Percentiles rank a stretch among this genome's conserved stretches.
phyloP scores from a whole-genome alignment of 2,329 filamentous ascomycete genomes.

The Ascocoryne sarcoides region DNA sequence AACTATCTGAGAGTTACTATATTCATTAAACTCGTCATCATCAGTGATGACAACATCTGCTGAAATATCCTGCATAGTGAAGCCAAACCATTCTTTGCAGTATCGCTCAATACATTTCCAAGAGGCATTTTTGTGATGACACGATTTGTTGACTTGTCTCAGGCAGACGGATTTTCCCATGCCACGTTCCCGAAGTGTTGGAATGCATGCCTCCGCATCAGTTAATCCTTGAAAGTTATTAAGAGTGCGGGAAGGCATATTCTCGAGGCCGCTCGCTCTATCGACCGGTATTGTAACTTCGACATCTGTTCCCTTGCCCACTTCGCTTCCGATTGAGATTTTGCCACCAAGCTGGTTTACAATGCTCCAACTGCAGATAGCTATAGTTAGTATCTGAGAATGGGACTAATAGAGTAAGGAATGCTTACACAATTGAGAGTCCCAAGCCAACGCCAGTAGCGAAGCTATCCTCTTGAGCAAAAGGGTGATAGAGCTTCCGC shows the following conservation, averaged over 20 bases:
- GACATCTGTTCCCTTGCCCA: constrained; percentile 45
- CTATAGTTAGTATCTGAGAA: too few species aligned
- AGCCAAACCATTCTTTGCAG: constrained; percentile 24
- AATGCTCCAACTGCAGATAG: constrained; percentile 32
- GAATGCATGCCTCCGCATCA: constrained; percentile 14
- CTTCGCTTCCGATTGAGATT: constrained; percentile 48
- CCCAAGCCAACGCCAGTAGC: constrained; percentile 53
- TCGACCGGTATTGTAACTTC: constrained; percentile 36
- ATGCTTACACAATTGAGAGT: constrained; percentile 50
- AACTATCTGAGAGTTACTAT: constrained; percentile 4
- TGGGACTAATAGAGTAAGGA: too few species aligned
- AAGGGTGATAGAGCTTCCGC: constrained; percentile 49
- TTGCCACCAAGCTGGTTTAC: constrained; percentile 50
- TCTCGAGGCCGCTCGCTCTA: neutral
- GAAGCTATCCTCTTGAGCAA: constrained; percentile 52
- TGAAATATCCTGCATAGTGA: constrained; percentile 7
- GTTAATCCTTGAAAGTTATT: constrained; percentile 1
- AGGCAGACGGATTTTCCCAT: constrained; percentile 15
- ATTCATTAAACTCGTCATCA: constrained; percentile 2
- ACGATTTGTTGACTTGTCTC: neutral
- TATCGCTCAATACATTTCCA: constrained; percentile 23
- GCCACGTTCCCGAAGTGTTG: constrained; percentile 9
- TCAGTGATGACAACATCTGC: constrained; percentile 19
- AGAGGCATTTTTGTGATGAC: constrained; percentile 6
- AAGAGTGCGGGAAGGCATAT: neutral